A percentile compares a stretch with the other conserved stretches of the same genome.
These are phyloP conservation scores for Lactarius akahatsu DNA, from an alignment of 768 basidiomycete genomes.

Conservation along the genomic window DNA sequence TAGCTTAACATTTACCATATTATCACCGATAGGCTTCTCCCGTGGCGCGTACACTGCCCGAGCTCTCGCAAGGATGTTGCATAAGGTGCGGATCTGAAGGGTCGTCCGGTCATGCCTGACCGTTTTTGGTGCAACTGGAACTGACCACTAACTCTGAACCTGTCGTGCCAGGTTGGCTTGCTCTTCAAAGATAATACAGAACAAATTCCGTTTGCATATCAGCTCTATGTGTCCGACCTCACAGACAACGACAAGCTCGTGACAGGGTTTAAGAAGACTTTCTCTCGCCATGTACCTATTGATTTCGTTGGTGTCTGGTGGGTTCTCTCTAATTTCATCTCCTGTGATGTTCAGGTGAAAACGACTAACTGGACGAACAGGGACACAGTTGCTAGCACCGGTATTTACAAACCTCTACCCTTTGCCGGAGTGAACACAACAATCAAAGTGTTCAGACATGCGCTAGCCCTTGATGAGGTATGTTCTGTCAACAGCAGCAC, in stretches of 20 bases:
- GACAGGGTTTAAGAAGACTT: slow-evolving; percentile 69
- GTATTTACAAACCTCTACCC: slow-evolving; percentile 61
- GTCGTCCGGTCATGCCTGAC: background rate
- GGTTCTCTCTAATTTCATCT: background rate
- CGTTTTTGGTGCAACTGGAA: background rate
- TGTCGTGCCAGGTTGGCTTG: slow-evolving; percentile 57
- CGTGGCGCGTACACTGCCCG: slow-evolving; percentile 66
- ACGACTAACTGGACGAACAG: slow-evolving; percentile 34
- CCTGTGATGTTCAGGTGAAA: too few species aligned
- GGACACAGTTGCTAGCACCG: slow-evolving; percentile 82
- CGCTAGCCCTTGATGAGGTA: slow-evolving; percentile 76
- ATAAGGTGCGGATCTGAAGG: slow-evolving; percentile 42
- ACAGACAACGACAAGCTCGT: slow-evolving; percentile 47
- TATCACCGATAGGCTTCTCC: slow-evolving; percentile 59
- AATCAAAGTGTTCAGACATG: slow-evolving; percentile 74
- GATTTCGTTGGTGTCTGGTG: slow-evolving; percentile 84
- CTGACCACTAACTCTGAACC: background rate
- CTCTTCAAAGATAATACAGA: slow-evolving; percentile 65
- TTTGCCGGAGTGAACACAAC: slow-evolving; percentile 62
- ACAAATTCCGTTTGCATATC: slow-evolving; percentile 73
- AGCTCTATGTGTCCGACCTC: slow-evolving; percentile 54
- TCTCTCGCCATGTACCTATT: slow-evolving; percentile 63
- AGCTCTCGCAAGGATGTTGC: slow-evolving; percentile 71
- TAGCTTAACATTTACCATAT: slow-evolving; percentile 14
- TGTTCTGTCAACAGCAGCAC: slow-evolving; percentile 19